phyloP scores from a whole-genome alignment of 768 basidiomycete genomes.

The Suillus cothurnatus region DNA sequence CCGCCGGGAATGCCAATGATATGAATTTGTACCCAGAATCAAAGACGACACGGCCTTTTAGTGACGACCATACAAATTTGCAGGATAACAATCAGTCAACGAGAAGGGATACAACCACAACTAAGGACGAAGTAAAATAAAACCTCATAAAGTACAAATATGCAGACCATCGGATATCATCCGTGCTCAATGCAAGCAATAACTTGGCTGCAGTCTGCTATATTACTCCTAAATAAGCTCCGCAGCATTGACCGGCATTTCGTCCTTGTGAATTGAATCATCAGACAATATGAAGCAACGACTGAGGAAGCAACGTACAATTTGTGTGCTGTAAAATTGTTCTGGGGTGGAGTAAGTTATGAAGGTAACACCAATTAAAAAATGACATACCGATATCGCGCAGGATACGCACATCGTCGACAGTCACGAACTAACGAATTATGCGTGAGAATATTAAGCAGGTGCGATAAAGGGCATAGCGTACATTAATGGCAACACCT shows the following conservation, averaged over 20 bases:
- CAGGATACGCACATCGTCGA: conserved; percentile 94
- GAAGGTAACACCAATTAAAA: conserved; percentile 12
- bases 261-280: conserved; percentile 62
- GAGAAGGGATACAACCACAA: conserved; percentile 3
- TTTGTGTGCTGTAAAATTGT: conserved; percentile 96
- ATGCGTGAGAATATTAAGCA: conserved; percentile 19
- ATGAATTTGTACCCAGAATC: not conserved
- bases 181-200: conserved; percentile 3
- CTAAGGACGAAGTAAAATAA: conserved; percentile 4
- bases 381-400: conserved; percentile 85
- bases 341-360: conserved; percentile 46
- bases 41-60: conserved; percentile 3
- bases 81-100: not conserved
- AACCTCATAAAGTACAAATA: conserved; percentile 23
- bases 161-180: conserved; percentile 12
- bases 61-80: not conserved
- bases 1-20: not conserved
- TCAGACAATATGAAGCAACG: conserved; percentile 7
- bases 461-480: conserved; percentile 29
- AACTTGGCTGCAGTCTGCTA: not conserved
- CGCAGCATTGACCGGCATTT: conserved; percentile 98
- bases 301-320: conserved; percentile 50
- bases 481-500: conserved; percentile 98
- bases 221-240: conserved; percentile 75
- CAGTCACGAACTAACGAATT: conserved; percentile 75